phyloP scores from a whole-genome alignment of 1,139 yeast species.

The Geotrichum reessii region DNA sequence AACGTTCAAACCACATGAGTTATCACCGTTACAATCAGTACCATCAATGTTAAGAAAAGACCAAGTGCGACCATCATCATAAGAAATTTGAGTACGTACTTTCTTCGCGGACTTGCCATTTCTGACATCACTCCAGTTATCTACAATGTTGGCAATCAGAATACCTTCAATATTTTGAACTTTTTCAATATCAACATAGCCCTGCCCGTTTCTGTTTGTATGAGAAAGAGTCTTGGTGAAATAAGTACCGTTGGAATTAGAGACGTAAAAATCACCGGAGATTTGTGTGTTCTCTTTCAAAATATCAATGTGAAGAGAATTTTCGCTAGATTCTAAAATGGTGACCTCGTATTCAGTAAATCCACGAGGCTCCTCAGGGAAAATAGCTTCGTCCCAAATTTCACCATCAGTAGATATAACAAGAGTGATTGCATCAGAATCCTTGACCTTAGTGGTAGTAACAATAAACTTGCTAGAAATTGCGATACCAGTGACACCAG shows the following conservation, averaged over 20 bases:
- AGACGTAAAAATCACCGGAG: conserved; percentile 45
- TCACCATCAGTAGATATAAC: conserved; percentile 56
- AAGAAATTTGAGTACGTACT: conserved; percentile 44
- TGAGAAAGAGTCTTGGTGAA: conserved; percentile 47
- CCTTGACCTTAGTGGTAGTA: conserved; percentile 35
- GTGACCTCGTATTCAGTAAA: conserved; percentile 42
- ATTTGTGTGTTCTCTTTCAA: conserved; percentile 27
- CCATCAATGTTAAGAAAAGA: conserved; percentile 44
- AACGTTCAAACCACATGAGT: conserved; percentile 54
- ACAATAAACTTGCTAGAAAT: conserved; percentile 51
- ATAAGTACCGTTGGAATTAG: conserved; percentile 59
- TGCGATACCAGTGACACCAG: conserved; percentile 44
- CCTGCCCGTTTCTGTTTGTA: conserved; percentile 40
- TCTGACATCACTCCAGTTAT: conserved; percentile 28
- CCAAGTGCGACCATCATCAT: conserved; percentile 68
- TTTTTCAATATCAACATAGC: conserved; percentile 44
- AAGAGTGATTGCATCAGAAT: conserved; percentile 40
- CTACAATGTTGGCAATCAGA: conserved; percentile 51
- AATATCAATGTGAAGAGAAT: conserved; percentile 51
- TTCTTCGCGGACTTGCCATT: conserved; percentile 14
- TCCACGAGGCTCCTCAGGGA: conserved; percentile 37
- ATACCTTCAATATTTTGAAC: conserved; percentile 65
- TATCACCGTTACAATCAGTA: conserved; percentile 37
- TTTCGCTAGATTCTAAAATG: conserved; percentile 52
- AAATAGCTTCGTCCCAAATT: conserved; percentile 49